These are phyloP conservation scores for Colletotrichum scovillei DNA, from an alignment of 2,329 filamentous ascomycete species.

Conservation along the genomic window DNA sequence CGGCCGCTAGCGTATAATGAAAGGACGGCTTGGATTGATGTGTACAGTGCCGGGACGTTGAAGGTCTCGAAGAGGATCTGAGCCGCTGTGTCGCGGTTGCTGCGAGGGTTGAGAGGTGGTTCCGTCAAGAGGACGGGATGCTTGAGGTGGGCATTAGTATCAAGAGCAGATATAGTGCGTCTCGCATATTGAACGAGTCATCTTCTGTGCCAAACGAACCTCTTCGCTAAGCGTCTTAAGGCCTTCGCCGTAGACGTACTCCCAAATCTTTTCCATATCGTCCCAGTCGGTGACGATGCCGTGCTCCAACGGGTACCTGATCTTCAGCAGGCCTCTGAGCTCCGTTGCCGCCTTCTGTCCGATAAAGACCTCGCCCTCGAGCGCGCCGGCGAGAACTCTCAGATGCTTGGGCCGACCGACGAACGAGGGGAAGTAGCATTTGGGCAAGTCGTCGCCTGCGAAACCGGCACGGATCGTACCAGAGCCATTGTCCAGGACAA, in stretches of 20 bases:
- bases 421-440: constrained; percentile 97
- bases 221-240: constrained; percentile 98
- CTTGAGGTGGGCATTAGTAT: constrained; percentile 53
- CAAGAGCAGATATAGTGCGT: background rate
- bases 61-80: constrained; percentile 99
- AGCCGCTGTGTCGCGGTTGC: constrained; percentile 94
- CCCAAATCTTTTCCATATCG: constrained; percentile 99
- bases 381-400: constrained; percentile 92
- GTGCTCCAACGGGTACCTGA: constrained; percentile 94
- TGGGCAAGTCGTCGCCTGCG: constrained; percentile 93
- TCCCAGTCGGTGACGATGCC: constrained; percentile 99
- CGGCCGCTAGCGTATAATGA: constrained; percentile 96
- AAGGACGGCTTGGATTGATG: constrained; percentile 95
- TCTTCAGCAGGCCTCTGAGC: constrained; percentile 92
- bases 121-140: constrained; percentile 97
- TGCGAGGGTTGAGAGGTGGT: constrained; percentile 92
- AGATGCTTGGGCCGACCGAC: constrained; percentile 96
- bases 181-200: background rate
- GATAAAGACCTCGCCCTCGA: constrained; percentile 98
- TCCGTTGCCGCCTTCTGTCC: constrained; percentile 89
- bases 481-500: constrained; percentile 98
- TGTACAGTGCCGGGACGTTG: constrained; percentile 96
- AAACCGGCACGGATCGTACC: constrained; percentile 98
- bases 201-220: constrained; percentile 56
- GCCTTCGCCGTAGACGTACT: constrained; percentile 95